A percentile compares a stretch with the other conserved stretches of the same genome.
Conservation (phyloP, 1,284 basidiomycete genomes). For the Pterulicium gracile region DNA sequence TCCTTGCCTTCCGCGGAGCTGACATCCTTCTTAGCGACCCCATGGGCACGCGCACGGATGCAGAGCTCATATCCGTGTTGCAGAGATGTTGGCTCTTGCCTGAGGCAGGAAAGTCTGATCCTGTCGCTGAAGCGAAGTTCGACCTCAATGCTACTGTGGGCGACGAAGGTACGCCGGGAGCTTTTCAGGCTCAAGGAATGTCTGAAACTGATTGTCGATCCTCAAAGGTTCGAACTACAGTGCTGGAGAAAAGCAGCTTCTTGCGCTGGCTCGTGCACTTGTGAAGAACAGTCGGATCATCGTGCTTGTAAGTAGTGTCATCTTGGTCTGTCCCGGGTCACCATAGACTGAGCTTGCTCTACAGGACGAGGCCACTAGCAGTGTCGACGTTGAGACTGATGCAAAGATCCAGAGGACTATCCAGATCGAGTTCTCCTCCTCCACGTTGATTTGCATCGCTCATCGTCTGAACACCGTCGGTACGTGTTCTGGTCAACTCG, state of each 20-base stretch:
- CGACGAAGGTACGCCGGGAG: conserved; percentile 39
- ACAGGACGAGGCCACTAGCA: conserved; percentile 76
- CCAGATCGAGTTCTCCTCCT: conserved; percentile 52
- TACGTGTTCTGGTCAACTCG: conserved; percentile 13
- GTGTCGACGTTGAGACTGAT: conserved; percentile 76
- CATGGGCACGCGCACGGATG: conserved; percentile 37
- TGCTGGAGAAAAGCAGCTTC: conserved; percentile 70
- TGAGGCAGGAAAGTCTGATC: conserved; percentile 32
- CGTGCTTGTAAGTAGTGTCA: conserved; percentile 38
- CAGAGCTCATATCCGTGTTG: conserved; percentile 33
- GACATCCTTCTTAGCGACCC: conserved; percentile 36
- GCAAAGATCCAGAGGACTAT: conserved; percentile 69
- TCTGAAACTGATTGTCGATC: conserved; percentile 9
- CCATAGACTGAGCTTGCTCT: background rate
- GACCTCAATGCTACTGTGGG: conserved; percentile 54
- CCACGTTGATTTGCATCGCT: conserved; percentile 64
- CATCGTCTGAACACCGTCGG: conserved; percentile 72
- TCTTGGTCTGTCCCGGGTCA: conserved; percentile 4
- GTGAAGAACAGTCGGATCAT: conserved; percentile 64
- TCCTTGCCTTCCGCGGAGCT: background rate
- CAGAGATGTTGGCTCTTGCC: conserved; percentile 51
- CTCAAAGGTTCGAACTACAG: conserved; percentile 55
- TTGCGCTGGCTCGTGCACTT: conserved; percentile 64
- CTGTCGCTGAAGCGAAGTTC: conserved; percentile 49
- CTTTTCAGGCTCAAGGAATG: background rate